phyloP scores from a whole-genome alignment of 1,139 yeast species.

The Hyphopichia buzzinii region DNA sequence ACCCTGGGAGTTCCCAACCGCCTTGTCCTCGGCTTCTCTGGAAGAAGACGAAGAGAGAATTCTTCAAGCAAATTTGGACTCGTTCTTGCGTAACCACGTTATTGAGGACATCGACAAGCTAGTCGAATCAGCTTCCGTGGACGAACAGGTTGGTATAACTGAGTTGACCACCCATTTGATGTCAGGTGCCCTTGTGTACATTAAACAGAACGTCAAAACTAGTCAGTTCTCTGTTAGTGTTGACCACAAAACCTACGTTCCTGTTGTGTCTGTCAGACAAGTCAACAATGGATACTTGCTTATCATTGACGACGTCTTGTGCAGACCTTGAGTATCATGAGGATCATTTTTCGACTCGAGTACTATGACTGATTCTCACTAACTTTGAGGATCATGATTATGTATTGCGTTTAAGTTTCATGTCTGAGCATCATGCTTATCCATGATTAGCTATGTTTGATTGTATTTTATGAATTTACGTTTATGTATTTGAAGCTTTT shows the following conservation, averaged over 20 bases:
- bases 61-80: conserved; percentile 44
- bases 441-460: neutral
- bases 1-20: conserved; percentile 70
- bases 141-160: conserved; percentile 1
- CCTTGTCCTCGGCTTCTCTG: conserved; percentile 29
- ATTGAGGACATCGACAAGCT: conserved; percentile 28
- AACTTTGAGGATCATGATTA: too few species aligned
- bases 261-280: conserved; percentile 40
- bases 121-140: conserved; percentile 9
- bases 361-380: too few species aligned
- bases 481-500: neutral
- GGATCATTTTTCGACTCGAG: too few species aligned
- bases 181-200: conserved; percentile 41
- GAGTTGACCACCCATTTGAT: conserved; percentile 30
- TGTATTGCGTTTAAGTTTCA: too few species aligned
- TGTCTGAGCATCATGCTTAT: too few species aligned
- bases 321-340: conserved; percentile 22
- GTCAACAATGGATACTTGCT: conserved; percentile 62
- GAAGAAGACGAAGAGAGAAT: conserved; percentile 44
- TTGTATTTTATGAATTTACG: neutral
- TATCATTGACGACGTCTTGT: conserved; percentile 45
- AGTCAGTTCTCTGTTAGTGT: conserved; percentile 37
- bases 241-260: conserved; percentile 30
- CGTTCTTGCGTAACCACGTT: conserved; percentile 56
- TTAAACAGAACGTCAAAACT: conserved; percentile 36